phyloP scores from a whole-genome alignment of 2,329 filamentous ascomycete species.

The Cadophora sp. region DNA sequence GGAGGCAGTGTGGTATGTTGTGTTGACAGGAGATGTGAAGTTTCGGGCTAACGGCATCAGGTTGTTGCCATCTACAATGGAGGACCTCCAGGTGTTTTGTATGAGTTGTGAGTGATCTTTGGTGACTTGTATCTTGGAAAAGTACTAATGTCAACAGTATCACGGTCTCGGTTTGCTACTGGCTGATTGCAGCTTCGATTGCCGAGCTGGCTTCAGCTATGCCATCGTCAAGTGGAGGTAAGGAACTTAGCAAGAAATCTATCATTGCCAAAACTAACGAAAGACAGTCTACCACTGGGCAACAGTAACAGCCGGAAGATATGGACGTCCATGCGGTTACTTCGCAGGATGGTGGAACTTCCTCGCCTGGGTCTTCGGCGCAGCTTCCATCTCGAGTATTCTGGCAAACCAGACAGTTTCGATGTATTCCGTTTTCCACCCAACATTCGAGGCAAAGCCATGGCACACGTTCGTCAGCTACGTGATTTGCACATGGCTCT shows the following conservation, averaged over 20 bases:
- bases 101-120: conserved; percentile 57
- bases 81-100: conserved; percentile 64
- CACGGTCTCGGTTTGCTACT: conserved; percentile 54
- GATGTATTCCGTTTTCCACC: conserved; percentile 55
- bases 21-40: background rate
- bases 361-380: conserved; percentile 49
- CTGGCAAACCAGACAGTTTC: conserved; percentile 52
- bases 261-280: background rate
- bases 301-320: conserved; percentile 53
- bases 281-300: conserved; percentile 57
- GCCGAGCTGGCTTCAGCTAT: conserved; percentile 57
- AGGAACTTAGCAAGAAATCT: conserved; percentile 1
- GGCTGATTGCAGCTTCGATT: conserved; percentile 54
- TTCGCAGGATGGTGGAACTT: conserved; percentile 60
- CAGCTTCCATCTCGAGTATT: conserved; percentile 38
- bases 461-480: conserved; percentile 58
- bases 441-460: conserved; percentile 48
- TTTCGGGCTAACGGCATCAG: conserved; percentile 3
- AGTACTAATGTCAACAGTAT: conserved; percentile 52
- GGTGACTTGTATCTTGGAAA: conserved; percentile 45
- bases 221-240: conserved; percentile 47
- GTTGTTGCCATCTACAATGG: conserved; percentile 62
- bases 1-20: conserved; percentile 51
- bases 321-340: conserved; percentile 53
- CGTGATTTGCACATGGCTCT: conserved; percentile 52